phyloP scores from a whole-genome alignment of 495 filamentous ascomycete genomes.

The Daldinia loculata region DNA sequence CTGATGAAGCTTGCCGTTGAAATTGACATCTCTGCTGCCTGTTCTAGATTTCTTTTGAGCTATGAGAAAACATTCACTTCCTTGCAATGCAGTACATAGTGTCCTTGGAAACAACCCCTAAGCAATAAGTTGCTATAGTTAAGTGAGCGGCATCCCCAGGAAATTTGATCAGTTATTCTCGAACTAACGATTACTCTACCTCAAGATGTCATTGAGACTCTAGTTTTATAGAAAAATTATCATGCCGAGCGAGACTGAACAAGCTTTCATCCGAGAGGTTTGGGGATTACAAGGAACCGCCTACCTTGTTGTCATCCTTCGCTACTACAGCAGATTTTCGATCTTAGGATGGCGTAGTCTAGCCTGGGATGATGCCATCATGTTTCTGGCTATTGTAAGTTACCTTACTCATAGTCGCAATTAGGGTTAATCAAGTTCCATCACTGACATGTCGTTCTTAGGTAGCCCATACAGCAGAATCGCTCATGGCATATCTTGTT shows the following conservation, averaged over 20 bases:
- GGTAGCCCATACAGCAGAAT: constrained; percentile 52
- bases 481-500: constrained; percentile 47
- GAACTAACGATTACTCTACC: background rate
- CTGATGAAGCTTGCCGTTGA: background rate
- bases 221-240: background rate
- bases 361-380: constrained; percentile 61
- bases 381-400: constrained; percentile 63
- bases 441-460: constrained; percentile 12
- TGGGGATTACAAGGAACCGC: constrained; percentile 46
- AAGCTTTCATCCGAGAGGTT: constrained; percentile 42
- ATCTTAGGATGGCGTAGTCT: constrained; percentile 41
- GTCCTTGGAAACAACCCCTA: background rate
- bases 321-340: constrained; percentile 41
- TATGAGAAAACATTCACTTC: too few relatives aligned
- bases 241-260: constrained; percentile 17
- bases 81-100: background rate
- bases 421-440: constrained; percentile 18
- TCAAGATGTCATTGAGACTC: background rate
- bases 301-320: constrained; percentile 42
- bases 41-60: too few relatives aligned
- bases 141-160: background rate
- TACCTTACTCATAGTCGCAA: background rate
- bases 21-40: background rate
- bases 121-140: background rate
- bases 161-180: background rate